Evolutionary conservation across 2,329 filamentous ascomycete species (phyloP), one percentile per base, ranked within the genome.

Genomic region (Incumbomyces delicatus): DNA sequence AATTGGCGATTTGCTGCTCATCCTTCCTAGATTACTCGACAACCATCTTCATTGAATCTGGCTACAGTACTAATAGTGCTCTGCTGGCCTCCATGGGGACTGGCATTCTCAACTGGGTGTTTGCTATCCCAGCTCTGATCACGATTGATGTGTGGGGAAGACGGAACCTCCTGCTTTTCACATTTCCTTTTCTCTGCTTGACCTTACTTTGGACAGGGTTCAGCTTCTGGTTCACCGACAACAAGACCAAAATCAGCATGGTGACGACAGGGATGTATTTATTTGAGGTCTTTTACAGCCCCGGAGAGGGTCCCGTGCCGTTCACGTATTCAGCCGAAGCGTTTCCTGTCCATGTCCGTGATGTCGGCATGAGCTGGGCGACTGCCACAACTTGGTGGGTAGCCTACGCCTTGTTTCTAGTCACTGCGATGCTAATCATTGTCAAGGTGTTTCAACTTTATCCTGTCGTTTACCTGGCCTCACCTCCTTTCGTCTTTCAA

Each of bases 121-220:
- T 57, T 35, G 54, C 53, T 4, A 54, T 51, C 51, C 54, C 54
- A 7, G 54, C 54, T 11, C 52, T 57, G 29, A 55, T 73, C 69
- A 83, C 80, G 1, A 83, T 83, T 50, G 80, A 83, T 57, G 81
- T 78, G 0, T 81, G 75, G 51, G 80, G 79, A n/a, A 75, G 80
- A 31, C 73, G 80, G 30, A 66, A 75, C 13, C 67, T 83, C 11
- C 68, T 82, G 2, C 65, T 81, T 1, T 81, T 83, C 61, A 83
- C 80, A 2, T 82, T 83, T 58, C 78, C 79, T 0, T 71, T 81
- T 49, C 83, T 83, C 78, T 75, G 75, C 11, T 80, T 78, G 77
- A 78, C 77, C 3, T 63, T 83, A n/a, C 68, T 83, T 1, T 75
- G 76, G 0, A 77, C 76, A n/a, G 79, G 76, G 3, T 70, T 82